phyloP scores from a whole-genome alignment of 441 rosid genomes.

The Populus tomentosa region DNA sequence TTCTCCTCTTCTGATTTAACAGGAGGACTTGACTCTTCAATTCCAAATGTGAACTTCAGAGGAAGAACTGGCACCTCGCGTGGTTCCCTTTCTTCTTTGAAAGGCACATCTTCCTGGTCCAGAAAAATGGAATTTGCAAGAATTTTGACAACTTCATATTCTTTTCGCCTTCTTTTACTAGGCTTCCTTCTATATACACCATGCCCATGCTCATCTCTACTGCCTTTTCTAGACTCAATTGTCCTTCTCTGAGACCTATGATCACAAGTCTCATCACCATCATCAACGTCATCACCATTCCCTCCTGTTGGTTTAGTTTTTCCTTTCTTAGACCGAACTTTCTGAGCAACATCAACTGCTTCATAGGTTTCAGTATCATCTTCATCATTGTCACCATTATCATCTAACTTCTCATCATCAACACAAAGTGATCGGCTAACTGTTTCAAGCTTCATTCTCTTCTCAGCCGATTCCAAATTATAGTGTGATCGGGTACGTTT shows the following conservation, averaged over 20 bases:
- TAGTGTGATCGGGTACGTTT: conserved; percentile 18
- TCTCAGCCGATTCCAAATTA: neutral
- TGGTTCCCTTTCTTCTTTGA: conserved; percentile 1
- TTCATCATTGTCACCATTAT: neutral
- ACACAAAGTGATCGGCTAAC: neutral
- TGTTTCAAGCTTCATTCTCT: conserved; percentile 11
- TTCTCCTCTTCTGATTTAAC: conserved; percentile 47
- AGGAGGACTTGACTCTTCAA: conserved; percentile 27
- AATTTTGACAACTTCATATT: conserved; percentile 17
- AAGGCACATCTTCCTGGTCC: conserved; percentile 13
- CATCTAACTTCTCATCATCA: neutral
- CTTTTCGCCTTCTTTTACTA: conserved; percentile 10
- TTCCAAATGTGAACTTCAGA: conserved; percentile 38
- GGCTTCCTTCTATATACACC: neutral
- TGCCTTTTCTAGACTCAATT: neutral
- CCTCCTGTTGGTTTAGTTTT: neutral
- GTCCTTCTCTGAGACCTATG: neutral
- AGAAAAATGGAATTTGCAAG: conserved; percentile 31
- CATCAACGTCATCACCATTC: neutral
- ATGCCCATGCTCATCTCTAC: neutral
- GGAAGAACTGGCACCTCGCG: conserved; percentile 20
- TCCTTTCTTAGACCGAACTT: neutral
- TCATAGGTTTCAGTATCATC: neutral
- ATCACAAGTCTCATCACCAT: neutral
- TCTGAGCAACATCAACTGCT: neutral